Evolutionary conservation across 371 early-diverging fungal species (phyloP).

Genomic region (Apophysomyces trapeziformis): DNA sequence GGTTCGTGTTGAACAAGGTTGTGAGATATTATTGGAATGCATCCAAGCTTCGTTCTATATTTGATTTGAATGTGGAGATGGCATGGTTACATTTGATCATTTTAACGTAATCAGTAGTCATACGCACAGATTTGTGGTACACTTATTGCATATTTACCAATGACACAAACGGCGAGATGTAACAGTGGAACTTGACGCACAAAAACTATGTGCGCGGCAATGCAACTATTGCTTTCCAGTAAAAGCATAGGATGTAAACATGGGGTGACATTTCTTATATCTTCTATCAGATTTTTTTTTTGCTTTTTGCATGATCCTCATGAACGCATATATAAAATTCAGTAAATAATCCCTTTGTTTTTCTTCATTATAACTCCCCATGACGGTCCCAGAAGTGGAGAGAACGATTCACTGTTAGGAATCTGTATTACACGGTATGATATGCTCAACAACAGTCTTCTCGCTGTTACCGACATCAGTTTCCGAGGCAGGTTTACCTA

Average conservation of each 20-base stretch:
- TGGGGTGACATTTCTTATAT: conserved; percentile 29
- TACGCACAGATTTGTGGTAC: neutral
- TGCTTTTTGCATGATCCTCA: too few species aligned
- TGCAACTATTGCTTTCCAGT: neutral
- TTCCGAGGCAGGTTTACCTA: too few species aligned
- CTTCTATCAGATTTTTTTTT: too few species aligned
- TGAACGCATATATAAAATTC: too few species aligned
- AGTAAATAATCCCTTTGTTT: too few species aligned
- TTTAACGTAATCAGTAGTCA: neutral
- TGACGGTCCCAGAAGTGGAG: too few species aligned
- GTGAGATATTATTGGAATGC: neutral
- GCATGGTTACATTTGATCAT: neutral
- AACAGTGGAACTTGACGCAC: neutral
- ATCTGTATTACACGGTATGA: too few species aligned
- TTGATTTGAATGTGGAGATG: neutral
- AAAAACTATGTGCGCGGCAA: neutral
- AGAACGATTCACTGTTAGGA: too few species aligned
- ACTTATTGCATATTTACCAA: neutral
- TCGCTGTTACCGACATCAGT: too few species aligned
- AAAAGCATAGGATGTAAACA: neutral
- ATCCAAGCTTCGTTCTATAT: neutral
- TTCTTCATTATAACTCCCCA: too few species aligned
- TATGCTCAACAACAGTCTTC: too few species aligned
- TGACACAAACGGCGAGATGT: neutral
- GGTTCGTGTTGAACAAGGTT: neutral